phyloP scores from a whole-genome alignment of 2,329 filamentous ascomycete species.

The Aspergillus sp. region DNA sequence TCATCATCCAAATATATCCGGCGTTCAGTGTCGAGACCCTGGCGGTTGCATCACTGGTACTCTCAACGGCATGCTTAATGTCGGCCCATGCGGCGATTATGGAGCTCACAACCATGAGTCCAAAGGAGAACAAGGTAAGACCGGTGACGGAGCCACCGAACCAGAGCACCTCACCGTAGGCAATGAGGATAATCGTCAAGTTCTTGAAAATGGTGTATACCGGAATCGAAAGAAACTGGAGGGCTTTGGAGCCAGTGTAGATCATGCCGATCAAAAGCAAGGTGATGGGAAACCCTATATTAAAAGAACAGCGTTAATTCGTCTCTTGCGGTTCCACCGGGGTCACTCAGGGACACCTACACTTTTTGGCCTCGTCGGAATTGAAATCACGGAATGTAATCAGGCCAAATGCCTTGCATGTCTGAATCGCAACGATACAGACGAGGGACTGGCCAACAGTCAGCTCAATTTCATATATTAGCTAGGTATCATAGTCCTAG shows the following conservation, averaged over 20 bases:
- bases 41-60: conserved; percentile 61
- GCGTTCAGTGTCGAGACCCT: conserved; percentile 87
- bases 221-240: conserved; percentile 93
- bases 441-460: conserved; percentile 65
- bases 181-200: conserved; percentile 96
- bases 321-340: not conserved
- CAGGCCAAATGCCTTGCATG: conserved; percentile 73
- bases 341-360: conserved; percentile 49
- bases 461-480: too few species aligned
- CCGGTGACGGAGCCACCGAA: conserved; percentile 89
- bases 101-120: conserved; percentile 92
- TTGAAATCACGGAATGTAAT: conserved; percentile 86
- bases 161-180: conserved; percentile 97
- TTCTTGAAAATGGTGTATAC: conserved; percentile 99
- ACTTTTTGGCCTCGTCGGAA: conserved; percentile 83
- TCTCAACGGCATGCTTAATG: conserved; percentile 76
- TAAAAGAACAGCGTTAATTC: not conserved
- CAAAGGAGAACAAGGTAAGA: conserved; percentile 87
- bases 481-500: conserved; percentile 3
- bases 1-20: conserved; percentile 95
- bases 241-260: conserved; percentile 92
- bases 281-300: conserved; percentile 87
- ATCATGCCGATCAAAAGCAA: conserved; percentile 98
- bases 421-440: conserved; percentile 77
- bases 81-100: conserved; percentile 96